Evolutionary conservation across 2,329 filamentous ascomycete genomes (phyloP).

Genomic region (Exophiala dermatitidis): DNA sequence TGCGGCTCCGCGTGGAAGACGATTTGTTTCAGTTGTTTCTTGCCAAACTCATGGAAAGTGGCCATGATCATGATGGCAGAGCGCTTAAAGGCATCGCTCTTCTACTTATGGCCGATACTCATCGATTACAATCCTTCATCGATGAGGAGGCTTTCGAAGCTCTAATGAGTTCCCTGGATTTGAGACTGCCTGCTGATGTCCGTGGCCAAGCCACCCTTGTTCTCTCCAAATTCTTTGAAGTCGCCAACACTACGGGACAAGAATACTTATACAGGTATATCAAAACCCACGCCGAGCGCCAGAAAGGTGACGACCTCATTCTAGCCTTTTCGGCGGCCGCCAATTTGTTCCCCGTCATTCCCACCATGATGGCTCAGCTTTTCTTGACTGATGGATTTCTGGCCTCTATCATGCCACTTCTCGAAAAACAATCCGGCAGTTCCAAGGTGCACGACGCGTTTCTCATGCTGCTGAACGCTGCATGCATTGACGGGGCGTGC

Average conservation of each 20-base stretch:
- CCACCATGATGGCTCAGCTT: constrained; percentile 64
- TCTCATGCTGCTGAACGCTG: constrained; percentile 82
- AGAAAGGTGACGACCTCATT: constrained; percentile 80
- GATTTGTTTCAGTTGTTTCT: constrained; percentile 60
- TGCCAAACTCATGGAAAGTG: constrained; percentile 83
- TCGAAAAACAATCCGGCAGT: constrained; percentile 75
- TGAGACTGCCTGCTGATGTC: constrained; percentile 65
- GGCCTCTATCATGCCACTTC: constrained; percentile 64
- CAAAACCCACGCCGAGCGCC: constrained; percentile 60
- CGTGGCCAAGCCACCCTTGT: constrained; percentile 76
- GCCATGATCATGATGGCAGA: constrained; percentile 61
- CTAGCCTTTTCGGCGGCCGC: constrained; percentile 90
- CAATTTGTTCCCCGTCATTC: constrained; percentile 77
- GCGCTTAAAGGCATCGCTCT: constrained; percentile 55
- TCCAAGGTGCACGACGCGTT: constrained; percentile 78
- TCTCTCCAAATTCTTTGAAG: constrained; percentile 75
- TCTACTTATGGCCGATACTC: constrained; percentile 49
- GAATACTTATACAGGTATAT: constrained; percentile 68
- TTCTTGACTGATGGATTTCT: constrained; percentile 89
- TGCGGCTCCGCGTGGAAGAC: constrained; percentile 39
- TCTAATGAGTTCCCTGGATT: constrained; percentile 77
- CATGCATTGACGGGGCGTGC: constrained; percentile 76
- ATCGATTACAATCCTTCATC: constrained; percentile 41
- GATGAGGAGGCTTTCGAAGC: constrained; percentile 75
- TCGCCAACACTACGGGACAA: constrained; percentile 62